These are phyloP conservation scores for Apiospora malaysiana DNA, from an alignment of 2,329 filamentous ascomycete genomes.

Conservation along the genomic window DNA sequence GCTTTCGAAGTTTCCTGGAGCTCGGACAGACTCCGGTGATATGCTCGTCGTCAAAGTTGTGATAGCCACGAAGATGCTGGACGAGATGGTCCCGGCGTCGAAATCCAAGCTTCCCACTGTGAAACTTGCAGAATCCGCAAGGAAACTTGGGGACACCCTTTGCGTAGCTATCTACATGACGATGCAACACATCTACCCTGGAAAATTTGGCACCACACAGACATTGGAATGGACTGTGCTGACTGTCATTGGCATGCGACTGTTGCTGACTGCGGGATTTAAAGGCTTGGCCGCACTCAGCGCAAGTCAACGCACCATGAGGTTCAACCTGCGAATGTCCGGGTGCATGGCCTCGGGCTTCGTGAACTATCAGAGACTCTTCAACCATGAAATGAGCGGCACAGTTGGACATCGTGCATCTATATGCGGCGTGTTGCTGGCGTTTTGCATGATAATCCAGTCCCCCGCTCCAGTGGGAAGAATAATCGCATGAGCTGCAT, in stretches of 20 bases:
- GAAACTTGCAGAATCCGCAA: conserved; percentile 40
- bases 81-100: conserved; percentile 44
- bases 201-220: conserved; percentile 36
- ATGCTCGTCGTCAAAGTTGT: conserved; percentile 37
- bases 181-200: conserved; percentile 34
- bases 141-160: conserved; percentile 31
- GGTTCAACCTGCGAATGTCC: background rate
- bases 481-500: background rate
- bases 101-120: conserved; percentile 42
- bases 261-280: background rate
- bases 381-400: background rate
- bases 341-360: background rate
- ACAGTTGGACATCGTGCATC: background rate
- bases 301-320: background rate
- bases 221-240: conserved; percentile 31
- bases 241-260: conserved; percentile 22
- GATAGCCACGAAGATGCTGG: conserved; percentile 45
- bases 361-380: background rate
- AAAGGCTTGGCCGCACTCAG: background rate
- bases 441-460: background rate
- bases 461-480: background rate
- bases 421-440: background rate
- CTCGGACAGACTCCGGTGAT: conserved; percentile 21
- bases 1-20: background rate
- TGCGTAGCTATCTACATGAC: conserved; percentile 32